A percentile compares a stretch with the other conserved stretches of the same genome.
These are phyloP conservation scores for Solanum raphanifolium DNA, from an alignment of 257 asterid species.

Conservation along the genomic window DNA sequence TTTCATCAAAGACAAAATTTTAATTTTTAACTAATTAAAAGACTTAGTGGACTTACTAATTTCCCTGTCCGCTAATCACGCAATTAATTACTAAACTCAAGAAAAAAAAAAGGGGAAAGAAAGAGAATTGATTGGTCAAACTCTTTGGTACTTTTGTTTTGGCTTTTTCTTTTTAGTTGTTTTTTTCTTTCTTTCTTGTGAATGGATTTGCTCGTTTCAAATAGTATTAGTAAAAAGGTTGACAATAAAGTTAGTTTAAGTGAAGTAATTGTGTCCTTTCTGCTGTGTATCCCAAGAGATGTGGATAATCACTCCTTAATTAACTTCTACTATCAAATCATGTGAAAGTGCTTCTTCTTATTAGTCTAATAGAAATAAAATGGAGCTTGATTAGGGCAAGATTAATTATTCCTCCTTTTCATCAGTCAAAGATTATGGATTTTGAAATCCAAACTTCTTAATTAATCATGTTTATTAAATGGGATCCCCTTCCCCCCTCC, in stretches of 20 bases:
- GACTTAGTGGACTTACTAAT: not conserved
- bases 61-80: constrained; percentile 43
- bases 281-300: not conserved
- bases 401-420: not conserved
- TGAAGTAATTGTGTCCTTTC: not conserved
- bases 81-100: constrained; percentile 22
- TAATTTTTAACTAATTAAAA: not conserved
- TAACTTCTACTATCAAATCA: not conserved
- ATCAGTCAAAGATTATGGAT: not conserved
- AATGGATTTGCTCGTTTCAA: not conserved
- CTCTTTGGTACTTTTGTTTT: not conserved
- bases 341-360: not conserved
- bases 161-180: not conserved
- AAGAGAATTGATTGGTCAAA: constrained; percentile 35
- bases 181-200: not conserved
- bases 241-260: not conserved
- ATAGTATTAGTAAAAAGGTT: not conserved
- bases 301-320: not conserved
- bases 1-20: not conserved
- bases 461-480: not conserved
- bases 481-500: not conserved
- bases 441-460: not conserved
- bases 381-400: not conserved
- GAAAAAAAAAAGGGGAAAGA: not conserved
- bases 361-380: not conserved